A percentile compares a stretch with the other conserved stretches of the same genome.
phyloP scores from a whole-genome alignment of 805 yeast species.

The Pichia deserticola region DNA sequence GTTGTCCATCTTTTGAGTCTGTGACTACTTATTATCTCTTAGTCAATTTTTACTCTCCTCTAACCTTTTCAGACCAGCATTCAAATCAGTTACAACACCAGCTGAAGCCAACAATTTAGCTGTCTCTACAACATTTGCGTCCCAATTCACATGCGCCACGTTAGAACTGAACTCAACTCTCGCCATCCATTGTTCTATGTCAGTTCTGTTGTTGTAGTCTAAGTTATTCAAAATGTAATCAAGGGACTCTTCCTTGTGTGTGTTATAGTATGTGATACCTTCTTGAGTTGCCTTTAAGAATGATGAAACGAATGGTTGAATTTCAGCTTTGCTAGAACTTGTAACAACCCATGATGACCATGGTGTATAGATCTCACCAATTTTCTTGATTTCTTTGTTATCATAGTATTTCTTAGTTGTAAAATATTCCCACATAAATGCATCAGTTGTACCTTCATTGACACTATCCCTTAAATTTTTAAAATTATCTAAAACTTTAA shows the following conservation, averaged over 20 bases:
- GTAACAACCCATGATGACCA: conserved; percentile 94
- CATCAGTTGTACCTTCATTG: conserved; percentile 57
- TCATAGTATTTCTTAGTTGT: conserved; percentile 84
- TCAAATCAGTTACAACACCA: conserved; percentile 34
- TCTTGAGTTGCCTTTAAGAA: conserved; percentile 51
- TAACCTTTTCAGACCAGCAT: too few species aligned
- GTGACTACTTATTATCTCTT: too few species aligned
- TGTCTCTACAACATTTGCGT: conserved; percentile 47
- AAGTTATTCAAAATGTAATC: conserved; percentile 56
- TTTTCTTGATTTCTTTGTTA: conserved; percentile 64
- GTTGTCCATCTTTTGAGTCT: too few species aligned
- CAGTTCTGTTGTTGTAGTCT: conserved; percentile 62
- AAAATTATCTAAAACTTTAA: conserved; percentile 59
- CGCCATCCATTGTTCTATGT: conserved; percentile 74
- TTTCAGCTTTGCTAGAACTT: conserved; percentile 35
- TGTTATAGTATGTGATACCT: conserved; percentile 62
- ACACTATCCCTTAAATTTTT: conserved; percentile 75
- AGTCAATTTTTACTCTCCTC: too few species aligned
- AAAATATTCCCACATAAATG: conserved; percentile 95
- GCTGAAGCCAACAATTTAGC: conserved; percentile 52
- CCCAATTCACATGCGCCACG: conserved; percentile 42
- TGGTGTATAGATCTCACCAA: conserved; percentile 88
- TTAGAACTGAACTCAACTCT: conserved; percentile 59
- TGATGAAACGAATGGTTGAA: conserved; percentile 19
- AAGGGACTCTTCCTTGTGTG: conserved; percentile 56